A percentile compares a stretch with the other conserved stretches of the same genome.
Conservation (phyloP, 371 early-diverging fungal species). For the Chytridiales sp. region DNA sequence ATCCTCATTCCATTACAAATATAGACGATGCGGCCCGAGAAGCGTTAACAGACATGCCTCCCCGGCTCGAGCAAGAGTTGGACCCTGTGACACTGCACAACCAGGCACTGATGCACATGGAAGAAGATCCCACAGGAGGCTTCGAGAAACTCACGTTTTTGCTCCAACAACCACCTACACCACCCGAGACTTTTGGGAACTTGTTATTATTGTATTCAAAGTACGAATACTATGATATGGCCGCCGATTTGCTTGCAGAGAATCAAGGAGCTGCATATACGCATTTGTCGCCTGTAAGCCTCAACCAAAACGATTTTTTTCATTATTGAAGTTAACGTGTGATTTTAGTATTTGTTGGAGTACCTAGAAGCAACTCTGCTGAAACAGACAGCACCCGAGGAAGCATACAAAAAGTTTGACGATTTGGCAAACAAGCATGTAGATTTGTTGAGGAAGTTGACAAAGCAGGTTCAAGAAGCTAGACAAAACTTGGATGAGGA, state of each 20-base stretch:
- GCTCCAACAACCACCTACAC: slow-evolving; percentile 49
- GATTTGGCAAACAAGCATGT: slow-evolving; percentile 49
- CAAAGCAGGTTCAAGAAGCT: slow-evolving; percentile 53
- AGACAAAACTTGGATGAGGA: slow-evolving; percentile 52
- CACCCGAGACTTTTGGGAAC: slow-evolving; percentile 59
- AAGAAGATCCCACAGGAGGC: slow-evolving; percentile 49
- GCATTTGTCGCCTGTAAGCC: slow-evolving; percentile 41
- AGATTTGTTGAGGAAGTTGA: slow-evolving; percentile 48
- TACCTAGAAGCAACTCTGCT: slow-evolving; percentile 52
- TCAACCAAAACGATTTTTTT: not conserved
- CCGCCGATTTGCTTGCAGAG: slow-evolving; percentile 58
- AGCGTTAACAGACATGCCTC: slow-evolving; percentile 59
- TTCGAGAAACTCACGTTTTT: slow-evolving; percentile 59
- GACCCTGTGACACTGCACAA: slow-evolving; percentile 61
- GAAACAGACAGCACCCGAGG: slow-evolving; percentile 50
- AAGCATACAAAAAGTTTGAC: slow-evolving; percentile 54
- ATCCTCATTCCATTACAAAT: not conserved
- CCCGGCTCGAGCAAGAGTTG: slow-evolving; percentile 54
- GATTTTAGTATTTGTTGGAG: slow-evolving; percentile 46
- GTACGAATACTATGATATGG: slow-evolving; percentile 52
- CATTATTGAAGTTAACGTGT: not conserved
- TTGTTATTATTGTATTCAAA: slow-evolving; percentile 54
- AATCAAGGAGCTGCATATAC: slow-evolving; percentile 31
- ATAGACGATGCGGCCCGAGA: slow-evolving; percentile 53
- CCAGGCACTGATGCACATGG: slow-evolving; percentile 57